Percentiles rank a stretch among this genome's conserved stretches.
Conservation (phyloP, 192 early-diverging fungal species). For the Podila minutissima region DNA sequence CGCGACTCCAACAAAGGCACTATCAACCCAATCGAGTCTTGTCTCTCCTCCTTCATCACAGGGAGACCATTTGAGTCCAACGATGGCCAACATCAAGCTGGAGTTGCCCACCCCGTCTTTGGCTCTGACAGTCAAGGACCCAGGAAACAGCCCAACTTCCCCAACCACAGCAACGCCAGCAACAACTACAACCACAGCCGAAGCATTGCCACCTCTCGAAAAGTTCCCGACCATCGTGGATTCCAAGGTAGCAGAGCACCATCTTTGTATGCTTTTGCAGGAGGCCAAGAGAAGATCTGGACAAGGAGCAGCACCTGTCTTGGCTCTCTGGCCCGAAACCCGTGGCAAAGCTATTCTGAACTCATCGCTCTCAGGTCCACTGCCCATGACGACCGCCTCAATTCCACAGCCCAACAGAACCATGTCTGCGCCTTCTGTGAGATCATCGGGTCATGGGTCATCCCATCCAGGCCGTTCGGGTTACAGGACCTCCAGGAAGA, state of each 20-base stretch:
- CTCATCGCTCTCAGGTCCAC: constrained; percentile 9
- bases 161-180: background rate
- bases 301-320: constrained; percentile 14
- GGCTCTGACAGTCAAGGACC: background rate
- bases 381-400: constrained; percentile 9
- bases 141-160: background rate
- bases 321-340: constrained; percentile 30
- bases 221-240: constrained; percentile 12
- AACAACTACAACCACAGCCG: background rate
- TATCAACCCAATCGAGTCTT: background rate
- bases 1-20: background rate
- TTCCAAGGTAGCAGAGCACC: constrained; percentile 16
- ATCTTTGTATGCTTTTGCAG: constrained; percentile 33
- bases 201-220: background rate
- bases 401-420: constrained; percentile 18
- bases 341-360: constrained; percentile 26
- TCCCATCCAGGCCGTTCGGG: constrained; percentile 7
- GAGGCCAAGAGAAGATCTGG: constrained; percentile 36
- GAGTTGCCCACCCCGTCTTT: background rate
- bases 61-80: background rate
- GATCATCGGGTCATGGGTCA: background rate
- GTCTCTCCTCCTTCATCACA: background rate
- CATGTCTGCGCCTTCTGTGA: constrained; percentile 27
- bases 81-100: background rate
- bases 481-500: constrained; percentile 8